A percentile compares a stretch with the other conserved stretches of the same genome.
These are phyloP conservation scores for Pseudonitzschia pungens DNA, from an alignment of 108 stramenopile species.

Conservation along the genomic window DNA sequence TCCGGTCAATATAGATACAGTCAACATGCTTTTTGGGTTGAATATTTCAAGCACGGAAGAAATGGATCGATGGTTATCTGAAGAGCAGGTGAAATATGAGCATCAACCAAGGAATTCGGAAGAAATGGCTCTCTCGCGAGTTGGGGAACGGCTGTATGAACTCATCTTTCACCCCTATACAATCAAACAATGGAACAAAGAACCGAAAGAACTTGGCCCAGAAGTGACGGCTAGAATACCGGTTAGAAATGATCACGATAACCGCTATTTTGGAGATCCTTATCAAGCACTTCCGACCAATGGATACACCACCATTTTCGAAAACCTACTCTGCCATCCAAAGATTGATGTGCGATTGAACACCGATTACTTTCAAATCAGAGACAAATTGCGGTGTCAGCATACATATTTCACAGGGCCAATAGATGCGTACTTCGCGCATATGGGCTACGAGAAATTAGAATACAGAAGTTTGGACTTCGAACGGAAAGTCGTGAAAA, in stretches of 20 bases:
- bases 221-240: constrained; percentile 78
- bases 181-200: constrained; percentile 78
- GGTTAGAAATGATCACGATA: constrained; percentile 62
- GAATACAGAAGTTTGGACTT: constrained; percentile 80
- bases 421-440: constrained; percentile 75
- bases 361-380: constrained; percentile 70
- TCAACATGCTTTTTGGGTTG: constrained; percentile 72
- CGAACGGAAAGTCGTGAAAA: constrained; percentile 56
- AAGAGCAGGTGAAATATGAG: constrained; percentile 53
- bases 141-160: constrained; percentile 67
- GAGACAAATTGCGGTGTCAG: constrained; percentile 46
- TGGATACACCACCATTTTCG: constrained; percentile 77
- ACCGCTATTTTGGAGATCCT: constrained; percentile 73
- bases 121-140: constrained; percentile 73
- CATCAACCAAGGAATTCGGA: constrained; percentile 54
- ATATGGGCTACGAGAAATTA: constrained; percentile 62
- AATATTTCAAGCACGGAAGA: constrained; percentile 54
- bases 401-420: constrained; percentile 73
- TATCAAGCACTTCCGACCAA: constrained; percentile 72
- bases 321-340: constrained; percentile 56
- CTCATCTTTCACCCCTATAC: constrained; percentile 80
- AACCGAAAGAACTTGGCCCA: constrained; percentile 68
- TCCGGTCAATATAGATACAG: constrained; percentile 84
- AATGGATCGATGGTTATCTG: constrained; percentile 73
- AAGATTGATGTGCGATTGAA: constrained; percentile 58